Evolutionary conservation across 2,329 filamentous ascomycete genomes (phyloP).

Genomic region (Polychaeton citri): DNA sequence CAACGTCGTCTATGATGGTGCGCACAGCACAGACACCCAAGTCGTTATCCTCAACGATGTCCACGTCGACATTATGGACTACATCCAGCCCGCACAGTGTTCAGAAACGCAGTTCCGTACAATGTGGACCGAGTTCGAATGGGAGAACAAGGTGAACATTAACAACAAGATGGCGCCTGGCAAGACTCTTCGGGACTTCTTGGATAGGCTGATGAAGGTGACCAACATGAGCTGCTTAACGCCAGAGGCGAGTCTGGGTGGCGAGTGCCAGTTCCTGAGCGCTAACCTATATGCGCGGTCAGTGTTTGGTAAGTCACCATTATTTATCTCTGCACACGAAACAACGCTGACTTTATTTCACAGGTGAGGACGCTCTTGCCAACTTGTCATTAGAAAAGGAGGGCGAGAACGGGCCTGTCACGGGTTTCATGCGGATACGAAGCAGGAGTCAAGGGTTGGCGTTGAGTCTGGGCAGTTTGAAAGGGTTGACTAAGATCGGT

Average conservation of each 20-base stretch:
- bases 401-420: conserved; percentile 86
- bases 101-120: conserved; percentile 96
- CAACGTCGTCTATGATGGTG: conserved; percentile 93
- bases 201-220: conserved; percentile 88
- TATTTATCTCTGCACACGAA: background rate
- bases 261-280: conserved; percentile 94
- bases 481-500: conserved; percentile 68
- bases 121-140: conserved; percentile 99
- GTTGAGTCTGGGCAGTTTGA: conserved; percentile 82
- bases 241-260: conserved; percentile 88
- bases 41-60: conserved; percentile 97
- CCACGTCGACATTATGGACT: conserved; percentile 99
- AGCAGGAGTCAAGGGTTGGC: conserved; percentile 93
- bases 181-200: conserved; percentile 79
- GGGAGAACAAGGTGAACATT: conserved; percentile 99
- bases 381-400: conserved; percentile 98
- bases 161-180: conserved; percentile 68
- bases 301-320: conserved; percentile 72
- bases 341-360: conserved; percentile 7
- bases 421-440: conserved; percentile 93
- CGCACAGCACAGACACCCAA: conserved; percentile 82
- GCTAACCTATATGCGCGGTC: conserved; percentile 93
- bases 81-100: conserved; percentile 93
- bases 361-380: conserved; percentile 94
- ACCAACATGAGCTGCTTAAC: conserved; percentile 99